Evolutionary conservation across 495 filamentous ascomycete genomes (phyloP).

Genomic region (Trypethelium eluteriae): DNA sequence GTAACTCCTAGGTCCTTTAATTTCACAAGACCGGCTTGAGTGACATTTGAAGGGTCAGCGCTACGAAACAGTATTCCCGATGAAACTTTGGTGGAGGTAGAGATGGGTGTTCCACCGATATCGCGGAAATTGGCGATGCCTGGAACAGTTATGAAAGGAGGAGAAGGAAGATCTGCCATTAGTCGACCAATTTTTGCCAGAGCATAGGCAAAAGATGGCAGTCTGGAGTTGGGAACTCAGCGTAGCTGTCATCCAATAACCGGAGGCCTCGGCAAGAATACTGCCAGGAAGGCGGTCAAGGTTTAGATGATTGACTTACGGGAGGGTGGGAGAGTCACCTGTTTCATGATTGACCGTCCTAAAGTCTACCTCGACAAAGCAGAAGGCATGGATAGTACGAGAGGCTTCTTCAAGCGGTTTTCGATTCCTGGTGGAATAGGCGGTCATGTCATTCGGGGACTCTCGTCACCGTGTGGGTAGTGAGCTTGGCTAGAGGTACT

Average conservation of each 20-base stretch:
- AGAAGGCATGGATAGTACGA: slow-evolving; percentile 56
- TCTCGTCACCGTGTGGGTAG: slow-evolving; percentile 63
- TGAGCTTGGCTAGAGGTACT: slow-evolving; percentile 57
- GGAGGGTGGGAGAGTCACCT: too few relatives aligned
- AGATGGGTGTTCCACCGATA: slow-evolving; percentile 23
- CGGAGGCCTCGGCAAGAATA: not conserved
- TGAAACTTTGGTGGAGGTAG: slow-evolving; percentile 22
- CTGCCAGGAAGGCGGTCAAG: not conserved
- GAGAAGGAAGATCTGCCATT: slow-evolving; percentile 24
- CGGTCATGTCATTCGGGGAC: slow-evolving; percentile 65
- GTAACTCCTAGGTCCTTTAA: slow-evolving; percentile 25
- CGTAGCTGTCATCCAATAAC: too few relatives aligned
- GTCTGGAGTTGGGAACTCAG: not conserved
- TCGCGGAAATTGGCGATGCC: slow-evolving; percentile 38
- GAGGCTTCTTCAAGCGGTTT: slow-evolving; percentile 68
- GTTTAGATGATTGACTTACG: too few relatives aligned
- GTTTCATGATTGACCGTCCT: slow-evolving; percentile 25
- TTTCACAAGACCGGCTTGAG: slow-evolving; percentile 25
- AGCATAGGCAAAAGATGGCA: not conserved
- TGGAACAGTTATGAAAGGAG: slow-evolving; percentile 33
- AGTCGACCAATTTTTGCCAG: not conserved
- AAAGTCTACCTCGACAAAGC: slow-evolving; percentile 62
- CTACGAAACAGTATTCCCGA: slow-evolving; percentile 32
- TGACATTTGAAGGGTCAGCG: slow-evolving; percentile 30
- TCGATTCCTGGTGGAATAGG: slow-evolving; percentile 69